A percentile compares a stretch with the other conserved stretches of the same genome.
These are phyloP conservation scores for Zizania latifolia DNA, from an alignment of 176 grass and related monocot genomes.

Conservation along the genomic window DNA sequence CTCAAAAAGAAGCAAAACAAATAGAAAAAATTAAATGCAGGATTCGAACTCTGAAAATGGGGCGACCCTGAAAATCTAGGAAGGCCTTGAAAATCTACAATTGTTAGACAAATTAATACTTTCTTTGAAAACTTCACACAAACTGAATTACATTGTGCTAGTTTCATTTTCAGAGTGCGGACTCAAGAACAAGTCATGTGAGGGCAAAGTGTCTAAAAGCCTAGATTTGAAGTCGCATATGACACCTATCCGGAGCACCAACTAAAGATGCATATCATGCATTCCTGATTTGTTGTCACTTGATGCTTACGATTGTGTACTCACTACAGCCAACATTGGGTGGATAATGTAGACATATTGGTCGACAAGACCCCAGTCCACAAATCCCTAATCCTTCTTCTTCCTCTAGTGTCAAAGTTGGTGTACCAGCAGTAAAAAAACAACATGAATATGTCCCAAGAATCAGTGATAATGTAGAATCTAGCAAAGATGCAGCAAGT, in stretches of 20 bases:
- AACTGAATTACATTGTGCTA: not conserved
- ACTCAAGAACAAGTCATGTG: not conserved
- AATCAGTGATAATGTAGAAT: not conserved
- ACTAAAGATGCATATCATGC: not conserved
- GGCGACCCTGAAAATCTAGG: not conserved
- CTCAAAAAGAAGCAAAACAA: not conserved
- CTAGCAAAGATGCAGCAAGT: not conserved
- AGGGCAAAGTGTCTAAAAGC: not conserved
- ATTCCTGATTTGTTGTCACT: constrained; percentile 19
- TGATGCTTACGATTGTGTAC: constrained; percentile 38
- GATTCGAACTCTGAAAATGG: not conserved
- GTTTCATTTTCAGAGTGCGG: not conserved
- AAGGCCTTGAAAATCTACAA: too few species aligned
- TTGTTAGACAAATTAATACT: not conserved
- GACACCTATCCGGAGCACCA: not conserved
- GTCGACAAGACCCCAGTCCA: constrained; percentile 12
- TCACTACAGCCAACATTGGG: not conserved
- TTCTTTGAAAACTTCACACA: not conserved
- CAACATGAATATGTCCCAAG: constrained; percentile 33
- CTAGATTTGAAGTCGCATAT: not conserved
- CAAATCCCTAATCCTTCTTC: not conserved
- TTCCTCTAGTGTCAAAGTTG: constrained; percentile 20
- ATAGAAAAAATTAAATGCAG: too few species aligned
- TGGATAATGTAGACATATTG: constrained; percentile 23
- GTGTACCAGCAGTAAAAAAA: not conserved